Base-by-base conservation (phyloP, 345 rosid genomes). In the Brassica cretica region DNA sequence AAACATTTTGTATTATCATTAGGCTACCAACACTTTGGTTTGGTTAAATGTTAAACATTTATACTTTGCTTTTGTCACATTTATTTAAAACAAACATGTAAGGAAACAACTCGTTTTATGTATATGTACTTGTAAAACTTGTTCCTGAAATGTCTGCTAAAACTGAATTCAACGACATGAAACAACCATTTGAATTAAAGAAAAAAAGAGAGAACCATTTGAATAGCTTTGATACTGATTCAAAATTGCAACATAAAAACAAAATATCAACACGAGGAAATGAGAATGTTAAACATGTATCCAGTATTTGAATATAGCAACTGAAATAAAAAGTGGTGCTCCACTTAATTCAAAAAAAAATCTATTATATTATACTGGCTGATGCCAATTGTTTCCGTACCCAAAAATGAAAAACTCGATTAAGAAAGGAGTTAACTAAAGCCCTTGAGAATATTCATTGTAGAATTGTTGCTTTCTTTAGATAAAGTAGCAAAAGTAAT, bases 361-460 rank as follows among this genome's bases (percentile, higher is more conserved):
- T 9, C 1, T 9, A 39, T 39, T 39, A 39, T 33, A 33, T 33
- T 33, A 33, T 33, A 33, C 5, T 33, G 37, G 37, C 1, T 33
- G 37, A 5, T 37, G 44, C 44, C 11, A 37, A 8, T 8, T 37
- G 44, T 30, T 72, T 58, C 60, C 61, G 51, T 66, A 41, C 68
- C 73, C 16, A 60, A 19, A 59, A 60, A 60, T 16, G 33, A 29
- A 60, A 44, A 66, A 66, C 66, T 41, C 53, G 10, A 46, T n/a
- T 29, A 55, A 56, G 27, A 49, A 24, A 62, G 41, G 11, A 72
- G 21, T n/a, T 19, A 15, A 59, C 1, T 66, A 72, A 73, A 78
- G 66, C 62, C 6, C 16, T 51, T 14, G 62, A 69, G 82, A 74
- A 74, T 80, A 80, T 80, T 70, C 82, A 79, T 74, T 18, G 66